Percentiles rank a stretch among this genome's conserved stretches.
These are phyloP conservation scores for Suhomyces taliae DNA, from an alignment of 1,139 yeast genomes.

Conservation along the genomic window DNA sequence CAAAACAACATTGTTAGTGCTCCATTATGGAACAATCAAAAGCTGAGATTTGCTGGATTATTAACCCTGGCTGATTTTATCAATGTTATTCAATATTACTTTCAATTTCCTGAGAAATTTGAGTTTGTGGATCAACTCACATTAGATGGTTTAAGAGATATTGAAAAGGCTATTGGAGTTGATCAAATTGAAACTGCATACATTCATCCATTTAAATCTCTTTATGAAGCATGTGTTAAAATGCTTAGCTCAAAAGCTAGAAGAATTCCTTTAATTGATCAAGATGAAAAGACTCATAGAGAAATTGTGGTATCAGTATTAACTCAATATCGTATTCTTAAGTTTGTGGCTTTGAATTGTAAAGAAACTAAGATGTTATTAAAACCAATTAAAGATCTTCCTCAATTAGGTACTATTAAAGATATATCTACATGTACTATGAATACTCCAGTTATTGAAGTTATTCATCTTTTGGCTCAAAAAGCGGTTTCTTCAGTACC, in stretches of 20 bases:
- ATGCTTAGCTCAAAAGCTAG: constrained; percentile 90
- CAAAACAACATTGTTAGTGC: constrained; percentile 96
- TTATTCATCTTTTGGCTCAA: constrained; percentile 76
- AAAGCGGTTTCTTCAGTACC: constrained; percentile 90
- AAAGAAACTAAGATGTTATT: constrained; percentile 86
- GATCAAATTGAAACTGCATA: constrained; percentile 86
- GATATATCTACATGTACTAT: constrained; percentile 78
- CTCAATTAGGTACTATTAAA: constrained; percentile 58
- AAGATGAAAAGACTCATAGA: constrained; percentile 88
- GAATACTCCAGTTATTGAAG: constrained; percentile 94
- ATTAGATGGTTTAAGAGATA: constrained; percentile 78
- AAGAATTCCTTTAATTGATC: constrained; percentile 91
- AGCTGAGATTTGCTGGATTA: constrained; percentile 90
- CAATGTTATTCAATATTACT: constrained; percentile 92
- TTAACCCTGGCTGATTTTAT: constrained; percentile 91
- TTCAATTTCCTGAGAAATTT: constrained; percentile 86
- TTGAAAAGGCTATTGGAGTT: constrained; percentile 86
- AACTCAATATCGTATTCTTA: constrained; percentile 93
- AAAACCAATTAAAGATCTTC: constrained; percentile 69
- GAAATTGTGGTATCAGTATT: constrained; percentile 94
- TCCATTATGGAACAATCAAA: constrained; percentile 92
- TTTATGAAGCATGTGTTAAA: constrained; percentile 91
- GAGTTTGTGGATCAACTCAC: constrained; percentile 87
- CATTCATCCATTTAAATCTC: constrained; percentile 86
- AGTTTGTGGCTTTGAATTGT: constrained; percentile 94